phyloP scores from a whole-genome alignment of 2,329 filamentous ascomycete species.

The Fusarium falciforme region DNA sequence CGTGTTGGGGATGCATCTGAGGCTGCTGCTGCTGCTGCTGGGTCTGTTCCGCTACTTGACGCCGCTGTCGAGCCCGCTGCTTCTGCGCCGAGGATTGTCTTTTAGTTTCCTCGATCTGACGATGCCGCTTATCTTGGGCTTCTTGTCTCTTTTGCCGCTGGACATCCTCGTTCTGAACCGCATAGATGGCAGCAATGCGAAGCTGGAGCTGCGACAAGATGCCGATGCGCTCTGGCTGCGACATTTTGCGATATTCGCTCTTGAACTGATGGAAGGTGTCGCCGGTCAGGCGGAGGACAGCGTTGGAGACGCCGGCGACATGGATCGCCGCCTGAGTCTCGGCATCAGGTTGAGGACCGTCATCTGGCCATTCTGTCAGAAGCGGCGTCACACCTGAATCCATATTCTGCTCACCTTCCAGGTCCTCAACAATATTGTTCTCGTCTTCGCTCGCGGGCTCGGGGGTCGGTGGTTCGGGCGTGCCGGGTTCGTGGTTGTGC shows the following conservation, averaged over 20 bases:
- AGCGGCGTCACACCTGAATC: slow-evolving; percentile 15
- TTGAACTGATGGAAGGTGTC: slow-evolving; percentile 59
- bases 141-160: slow-evolving; percentile 55
- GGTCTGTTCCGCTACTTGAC: slow-evolving; percentile 39
- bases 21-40: slow-evolving; percentile 41
- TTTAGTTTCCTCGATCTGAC: slow-evolving; percentile 51
- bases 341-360: slow-evolving; percentile 49
- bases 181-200: slow-evolving; percentile 57
- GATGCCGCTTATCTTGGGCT: slow-evolving; percentile 52
- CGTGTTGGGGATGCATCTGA: slow-evolving; percentile 34
- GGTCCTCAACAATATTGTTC: slow-evolving; percentile 43
- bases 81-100: slow-evolving; percentile 42
- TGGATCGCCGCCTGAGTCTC: slow-evolving; percentile 53
- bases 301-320: slow-evolving; percentile 54
- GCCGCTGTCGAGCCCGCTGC: slow-evolving; percentile 40
- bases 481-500: slow-evolving; percentile 58
- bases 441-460: slow-evolving; percentile 50
- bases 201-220: slow-evolving; percentile 55
- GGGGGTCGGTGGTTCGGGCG: slow-evolving; percentile 55
- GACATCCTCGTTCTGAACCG: slow-evolving; percentile 57
- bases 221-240: slow-evolving; percentile 53
- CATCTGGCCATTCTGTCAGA: slow-evolving; percentile 36
- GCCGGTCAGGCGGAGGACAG: slow-evolving; percentile 53
- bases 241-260: slow-evolving; percentile 56
- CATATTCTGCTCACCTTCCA: slow-evolving; percentile 34